Evolutionary conservation across 2,329 filamentous ascomycete species (phyloP), one percentile per base, ranked within the genome.

Genomic region (Fusarium sp.): DNA sequence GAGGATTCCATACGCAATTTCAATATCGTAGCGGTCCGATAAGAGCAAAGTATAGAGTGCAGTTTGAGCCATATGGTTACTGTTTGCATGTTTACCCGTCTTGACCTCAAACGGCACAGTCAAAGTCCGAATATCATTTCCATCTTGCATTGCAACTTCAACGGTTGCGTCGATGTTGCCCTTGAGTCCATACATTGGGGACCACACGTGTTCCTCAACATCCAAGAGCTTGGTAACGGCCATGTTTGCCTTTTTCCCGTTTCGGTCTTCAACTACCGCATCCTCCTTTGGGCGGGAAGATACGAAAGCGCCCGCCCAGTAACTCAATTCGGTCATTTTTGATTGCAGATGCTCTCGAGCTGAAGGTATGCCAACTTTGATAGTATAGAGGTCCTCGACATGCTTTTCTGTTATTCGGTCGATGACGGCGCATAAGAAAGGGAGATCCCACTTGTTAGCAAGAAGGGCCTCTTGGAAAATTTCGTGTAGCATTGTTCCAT

Each of bases 171-270:
- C 96, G 68, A 99, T 96, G 77, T 98, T 99, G 36, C 96, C 96
- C 82, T 99, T 99, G 22, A 99, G 86, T 1, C 96, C 96, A 80
- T 97, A 99, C 90, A 95, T 96, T 1, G 96, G 96, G 12, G 96
- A 98, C 96, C 96, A 99, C 35, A 99, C 91, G 80, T 98, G 96
- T 82, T 99, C 96, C 81, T 99, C 96, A 15, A 99, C 94, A 80
- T 98, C 96, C 20, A 99, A 91, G 35, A 99, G 86, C 80, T 98
- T 99, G 78, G 92, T 97, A 75, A 99, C 91, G 75, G 93, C 95
- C 88, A 98, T 92, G 65, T 88, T 92, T 17, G 92, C 90, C 74
- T 91, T 92, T 60, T 92, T 90, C 45, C 92, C 93, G 79, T 95
- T 92, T 52, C 93, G 90, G 74, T 95, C 94, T 75, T 94, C 92